Percentiles rank a stretch among this genome's conserved stretches.
These are phyloP conservation scores for Rehmannia glutinosa DNA, from an alignment of 257 asterid genomes.

Conservation along the genomic window DNA sequence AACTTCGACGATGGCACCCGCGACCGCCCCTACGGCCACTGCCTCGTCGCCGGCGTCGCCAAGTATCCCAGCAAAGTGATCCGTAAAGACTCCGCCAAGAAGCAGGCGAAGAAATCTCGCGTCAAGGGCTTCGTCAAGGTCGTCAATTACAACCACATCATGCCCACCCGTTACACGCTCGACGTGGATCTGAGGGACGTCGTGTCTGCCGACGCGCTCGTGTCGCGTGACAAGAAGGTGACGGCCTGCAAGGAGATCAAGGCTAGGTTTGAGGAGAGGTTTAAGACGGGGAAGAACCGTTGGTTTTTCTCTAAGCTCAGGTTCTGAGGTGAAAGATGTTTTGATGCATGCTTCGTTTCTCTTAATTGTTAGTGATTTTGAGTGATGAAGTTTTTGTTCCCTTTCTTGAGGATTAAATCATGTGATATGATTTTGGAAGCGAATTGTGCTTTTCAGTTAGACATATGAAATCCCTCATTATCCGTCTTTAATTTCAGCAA, in stretches of 20 bases:
- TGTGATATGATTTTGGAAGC: not conserved
- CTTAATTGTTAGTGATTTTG: not conserved
- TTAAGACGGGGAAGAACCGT: conserved; percentile 36
- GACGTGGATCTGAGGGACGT: conserved; percentile 36
- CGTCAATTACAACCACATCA: conserved; percentile 36
- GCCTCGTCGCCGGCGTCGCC: conserved; percentile 37
- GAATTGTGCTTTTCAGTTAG: not conserved
- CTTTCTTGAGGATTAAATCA: not conserved
- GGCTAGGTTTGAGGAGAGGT: conserved; percentile 32
- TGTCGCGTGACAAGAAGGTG: conserved; percentile 35
- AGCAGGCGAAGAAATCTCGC: conserved; percentile 40
- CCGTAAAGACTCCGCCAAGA: conserved; percentile 31
- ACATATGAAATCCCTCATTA: too few species aligned
- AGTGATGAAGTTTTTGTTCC: not conserved
- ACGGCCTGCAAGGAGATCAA: conserved; percentile 35
- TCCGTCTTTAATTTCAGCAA: too few species aligned
- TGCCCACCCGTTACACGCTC: conserved; percentile 42
- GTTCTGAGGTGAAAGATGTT: conserved; percentile 24
- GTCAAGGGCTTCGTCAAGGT: conserved; percentile 35
- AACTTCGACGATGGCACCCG: conserved; percentile 36
- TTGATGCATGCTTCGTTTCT: not conserved
- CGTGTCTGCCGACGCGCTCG: conserved; percentile 22
- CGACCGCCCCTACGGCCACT: conserved; percentile 39
- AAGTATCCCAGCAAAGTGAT: conserved; percentile 38
- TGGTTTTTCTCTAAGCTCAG: conserved; percentile 41